Evolutionary conservation across 2,329 filamentous ascomycete species (phyloP).

Genomic region (Lasiodiplodia hormozganensis): DNA sequence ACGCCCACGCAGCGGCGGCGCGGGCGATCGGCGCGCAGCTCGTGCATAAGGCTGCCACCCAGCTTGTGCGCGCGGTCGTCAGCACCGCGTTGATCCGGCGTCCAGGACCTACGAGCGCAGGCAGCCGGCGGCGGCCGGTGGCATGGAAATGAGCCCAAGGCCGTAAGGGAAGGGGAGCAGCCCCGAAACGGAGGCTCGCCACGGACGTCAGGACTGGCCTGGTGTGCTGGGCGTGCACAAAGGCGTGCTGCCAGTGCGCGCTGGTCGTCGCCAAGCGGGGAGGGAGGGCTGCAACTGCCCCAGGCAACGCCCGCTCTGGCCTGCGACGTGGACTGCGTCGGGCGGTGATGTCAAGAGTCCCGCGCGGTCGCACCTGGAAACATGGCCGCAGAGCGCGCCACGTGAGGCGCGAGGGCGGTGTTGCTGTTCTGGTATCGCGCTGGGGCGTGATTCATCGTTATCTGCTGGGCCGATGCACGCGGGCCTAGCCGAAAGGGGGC

Average conservation of each 20-base stretch:
- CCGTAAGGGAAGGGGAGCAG: slow-evolving; percentile 13
- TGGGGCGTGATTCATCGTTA: slow-evolving; percentile 27
- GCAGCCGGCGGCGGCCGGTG: slow-evolving; percentile 14
- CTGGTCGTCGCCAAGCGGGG: slow-evolving; percentile 15
- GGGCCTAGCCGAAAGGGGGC: slow-evolving; percentile 28
- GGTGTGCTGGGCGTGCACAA: slow-evolving; percentile 23
- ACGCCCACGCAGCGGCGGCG: slow-evolving; percentile 7
- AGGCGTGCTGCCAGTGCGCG: slow-evolving; percentile 11
- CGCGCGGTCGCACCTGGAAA: slow-evolving; percentile 17
- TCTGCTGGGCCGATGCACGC: slow-evolving; percentile 16
- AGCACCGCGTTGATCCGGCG: slow-evolving; percentile 24
- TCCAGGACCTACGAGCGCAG: slow-evolving; percentile 2
- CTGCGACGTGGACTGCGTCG: slow-evolving; percentile 26
- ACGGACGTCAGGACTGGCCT: not conserved
- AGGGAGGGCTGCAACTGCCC: slow-evolving; percentile 16
- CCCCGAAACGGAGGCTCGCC: slow-evolving; percentile 23
- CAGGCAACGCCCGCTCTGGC: slow-evolving; percentile 18
- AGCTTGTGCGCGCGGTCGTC: slow-evolving; percentile 24
- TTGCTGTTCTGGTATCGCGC: slow-evolving; percentile 7
- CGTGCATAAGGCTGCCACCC: slow-evolving; percentile 22
- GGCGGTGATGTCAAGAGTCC: slow-evolving; percentile 22
- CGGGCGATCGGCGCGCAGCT: slow-evolving; percentile 22
- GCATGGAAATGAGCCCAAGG: slow-evolving; percentile 15
- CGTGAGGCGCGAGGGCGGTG: slow-evolving; percentile 13
- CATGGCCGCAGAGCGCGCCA: slow-evolving; percentile 16